Evolutionary conservation across 345 rosid species (phyloP).

Genomic region (Brassica carinata): DNA sequence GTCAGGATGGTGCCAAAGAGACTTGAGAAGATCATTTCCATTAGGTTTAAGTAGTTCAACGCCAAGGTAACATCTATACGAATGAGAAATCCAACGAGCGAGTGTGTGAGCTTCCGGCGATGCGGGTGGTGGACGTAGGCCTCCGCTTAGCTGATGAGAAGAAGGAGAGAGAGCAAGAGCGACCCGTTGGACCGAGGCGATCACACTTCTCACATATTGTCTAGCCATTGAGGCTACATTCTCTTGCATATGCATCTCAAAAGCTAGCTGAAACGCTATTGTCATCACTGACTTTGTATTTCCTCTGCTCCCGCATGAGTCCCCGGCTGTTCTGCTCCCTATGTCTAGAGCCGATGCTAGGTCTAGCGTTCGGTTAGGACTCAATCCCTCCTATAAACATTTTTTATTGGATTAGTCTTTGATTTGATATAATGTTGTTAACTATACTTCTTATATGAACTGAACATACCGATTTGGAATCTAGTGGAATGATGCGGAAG

Average conservation of each 20-base stretch:
- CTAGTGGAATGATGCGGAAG: too few relatives aligned
- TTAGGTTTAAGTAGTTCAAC: slow-evolving; percentile 76
- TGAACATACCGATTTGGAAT: slow-evolving; percentile 62
- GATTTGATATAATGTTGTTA: too few relatives aligned
- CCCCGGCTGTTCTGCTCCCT: slow-evolving; percentile 64
- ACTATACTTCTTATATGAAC: background rate
- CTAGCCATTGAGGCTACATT: slow-evolving; percentile 88
- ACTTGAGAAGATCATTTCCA: slow-evolving; percentile 75
- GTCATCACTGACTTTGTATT: slow-evolving; percentile 91
- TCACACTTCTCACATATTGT: slow-evolving; percentile 83
- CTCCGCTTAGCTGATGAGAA: slow-evolving; percentile 56
- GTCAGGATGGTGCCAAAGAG: slow-evolving; percentile 87
- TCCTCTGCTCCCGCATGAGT: slow-evolving; percentile 53
- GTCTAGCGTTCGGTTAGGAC: slow-evolving; percentile 94
- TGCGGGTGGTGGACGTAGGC: slow-evolving; percentile 67
- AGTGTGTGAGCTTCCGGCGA: slow-evolving; percentile 92
- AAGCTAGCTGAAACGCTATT: slow-evolving; percentile 94
- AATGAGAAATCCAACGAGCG: slow-evolving; percentile 85
- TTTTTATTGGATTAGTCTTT: background rate
- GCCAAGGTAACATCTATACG: slow-evolving; percentile 85
- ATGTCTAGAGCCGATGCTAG: slow-evolving; percentile 92
- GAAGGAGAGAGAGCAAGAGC: slow-evolving; percentile 95
- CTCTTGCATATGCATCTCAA: slow-evolving; percentile 88
- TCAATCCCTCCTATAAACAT: slow-evolving; percentile 65
- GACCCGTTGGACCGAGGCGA: slow-evolving; percentile 90